phyloP scores from a whole-genome alignment of 257 asterid species.

The Lantana camara region DNA sequence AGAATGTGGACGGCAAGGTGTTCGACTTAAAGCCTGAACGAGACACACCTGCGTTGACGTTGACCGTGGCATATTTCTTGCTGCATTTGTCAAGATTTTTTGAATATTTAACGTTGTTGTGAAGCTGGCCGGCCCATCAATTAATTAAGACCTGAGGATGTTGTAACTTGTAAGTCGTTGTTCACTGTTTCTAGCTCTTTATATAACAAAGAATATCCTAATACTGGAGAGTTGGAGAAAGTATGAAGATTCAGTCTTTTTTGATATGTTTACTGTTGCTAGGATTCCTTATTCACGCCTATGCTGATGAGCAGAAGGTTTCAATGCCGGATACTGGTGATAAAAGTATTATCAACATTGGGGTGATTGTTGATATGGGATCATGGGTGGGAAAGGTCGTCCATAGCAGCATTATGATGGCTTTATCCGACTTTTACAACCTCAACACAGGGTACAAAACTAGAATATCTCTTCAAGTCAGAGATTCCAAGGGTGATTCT shows the following conservation, averaged over 20 bases:
- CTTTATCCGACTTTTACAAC: constrained; percentile 29
- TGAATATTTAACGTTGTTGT: background rate
- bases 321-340: constrained; percentile 11
- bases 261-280: constrained; percentile 8
- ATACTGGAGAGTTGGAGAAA: background rate
- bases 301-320: background rate
- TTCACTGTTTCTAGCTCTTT: background rate
- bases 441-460: constrained; percentile 18
- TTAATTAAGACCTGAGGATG: background rate
- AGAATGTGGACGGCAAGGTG: background rate
- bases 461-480: constrained; percentile 24
- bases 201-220: background rate
- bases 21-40: constrained; percentile 16
- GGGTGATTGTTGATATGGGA: constrained; percentile 31
- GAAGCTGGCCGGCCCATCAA: background rate
- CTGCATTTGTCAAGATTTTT: background rate
- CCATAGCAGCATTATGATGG: constrained; percentile 27
- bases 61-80: background rate
- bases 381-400: constrained; percentile 38
- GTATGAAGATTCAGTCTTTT: constrained; percentile 11
- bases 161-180: background rate
- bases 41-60: constrained; percentile 14
- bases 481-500: constrained; percentile 35
- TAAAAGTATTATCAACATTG: constrained; percentile 12
- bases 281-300: background rate